These are phyloP conservation scores for Populus hybrid DNA, from an alignment of 441 rosid species.

Conservation along the genomic window DNA sequence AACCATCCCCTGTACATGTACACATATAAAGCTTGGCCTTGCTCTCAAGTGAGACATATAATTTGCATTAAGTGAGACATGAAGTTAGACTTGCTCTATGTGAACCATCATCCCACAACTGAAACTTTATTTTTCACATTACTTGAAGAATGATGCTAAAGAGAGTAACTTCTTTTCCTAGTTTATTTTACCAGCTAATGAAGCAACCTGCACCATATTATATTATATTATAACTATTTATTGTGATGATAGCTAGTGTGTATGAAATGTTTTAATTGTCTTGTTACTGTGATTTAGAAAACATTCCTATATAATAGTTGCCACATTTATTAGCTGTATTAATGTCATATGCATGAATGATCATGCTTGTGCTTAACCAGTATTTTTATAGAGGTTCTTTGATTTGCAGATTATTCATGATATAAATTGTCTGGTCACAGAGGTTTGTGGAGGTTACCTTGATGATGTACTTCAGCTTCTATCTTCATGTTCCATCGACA, in stretches of 20 bases:
- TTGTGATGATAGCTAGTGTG: neutral
- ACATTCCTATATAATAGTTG: neutral
- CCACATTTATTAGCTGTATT: neutral
- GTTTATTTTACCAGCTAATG: neutral
- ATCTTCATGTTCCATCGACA: slow-evolving; percentile 68
- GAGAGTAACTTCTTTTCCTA: neutral
- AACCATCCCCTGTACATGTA: neutral
- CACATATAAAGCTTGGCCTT: neutral
- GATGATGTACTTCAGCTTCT: slow-evolving; percentile 54
- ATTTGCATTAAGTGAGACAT: neutral
- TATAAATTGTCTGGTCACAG: slow-evolving; percentile 56
- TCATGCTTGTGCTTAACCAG: slow-evolving; percentile 7
- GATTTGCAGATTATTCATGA: slow-evolving; percentile 86
- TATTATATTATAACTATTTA: neutral
- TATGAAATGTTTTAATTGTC: neutral
- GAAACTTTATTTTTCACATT: neutral
- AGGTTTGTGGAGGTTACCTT: slow-evolving; percentile 68
- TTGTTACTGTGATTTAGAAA: neutral
- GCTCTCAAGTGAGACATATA: neutral
- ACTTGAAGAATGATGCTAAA: neutral
- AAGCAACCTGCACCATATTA: neutral
- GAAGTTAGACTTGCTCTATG: neutral
- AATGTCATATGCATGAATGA: slow-evolving; percentile 5
- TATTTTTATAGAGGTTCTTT: slow-evolving; percentile 30
- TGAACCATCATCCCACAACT: neutral